These are phyloP conservation scores for Mallotus japonicus DNA, from an alignment of 441 rosid genomes.

Conservation along the genomic window DNA sequence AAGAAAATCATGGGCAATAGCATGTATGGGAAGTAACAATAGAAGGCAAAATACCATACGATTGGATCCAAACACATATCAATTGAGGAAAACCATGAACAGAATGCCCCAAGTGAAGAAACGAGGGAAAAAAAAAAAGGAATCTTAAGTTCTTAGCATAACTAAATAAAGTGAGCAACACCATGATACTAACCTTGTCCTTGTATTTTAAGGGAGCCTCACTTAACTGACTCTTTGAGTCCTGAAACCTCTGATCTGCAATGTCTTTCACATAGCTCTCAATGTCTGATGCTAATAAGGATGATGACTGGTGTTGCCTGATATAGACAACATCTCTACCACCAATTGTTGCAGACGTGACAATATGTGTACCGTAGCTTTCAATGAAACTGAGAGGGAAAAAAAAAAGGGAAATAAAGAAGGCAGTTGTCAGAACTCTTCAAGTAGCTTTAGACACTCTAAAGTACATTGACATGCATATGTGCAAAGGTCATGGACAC, in stretches of 20 bases:
- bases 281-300: constrained; percentile 46
- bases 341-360: constrained; percentile 66
- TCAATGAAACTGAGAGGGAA: constrained; percentile 59
- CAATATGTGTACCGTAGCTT: constrained; percentile 64
- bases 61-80: constrained; percentile 15
- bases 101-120: background rate
- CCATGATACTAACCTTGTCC: constrained; percentile 60
- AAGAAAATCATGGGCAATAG: background rate
- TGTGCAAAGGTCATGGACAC: background rate
- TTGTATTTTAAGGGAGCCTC: constrained; percentile 50
- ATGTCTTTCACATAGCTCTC: constrained; percentile 61
- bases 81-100: background rate
- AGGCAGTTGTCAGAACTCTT: constrained; percentile 9
- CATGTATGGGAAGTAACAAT: background rate
- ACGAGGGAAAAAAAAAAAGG: background rate
- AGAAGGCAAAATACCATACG: background rate
- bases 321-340: constrained; percentile 69
- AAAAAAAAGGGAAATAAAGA: constrained; percentile 15
- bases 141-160: too few relatives aligned
- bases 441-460: constrained; percentile 4
- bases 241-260: constrained; percentile 58
- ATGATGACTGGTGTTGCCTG: constrained; percentile 63
- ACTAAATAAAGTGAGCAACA: background rate
- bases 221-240: constrained; percentile 37
- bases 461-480: background rate